Base-by-base conservation (phyloP, 2,329 filamentous ascomycete genomes). In the Fusarium caatingaense region DNA sequence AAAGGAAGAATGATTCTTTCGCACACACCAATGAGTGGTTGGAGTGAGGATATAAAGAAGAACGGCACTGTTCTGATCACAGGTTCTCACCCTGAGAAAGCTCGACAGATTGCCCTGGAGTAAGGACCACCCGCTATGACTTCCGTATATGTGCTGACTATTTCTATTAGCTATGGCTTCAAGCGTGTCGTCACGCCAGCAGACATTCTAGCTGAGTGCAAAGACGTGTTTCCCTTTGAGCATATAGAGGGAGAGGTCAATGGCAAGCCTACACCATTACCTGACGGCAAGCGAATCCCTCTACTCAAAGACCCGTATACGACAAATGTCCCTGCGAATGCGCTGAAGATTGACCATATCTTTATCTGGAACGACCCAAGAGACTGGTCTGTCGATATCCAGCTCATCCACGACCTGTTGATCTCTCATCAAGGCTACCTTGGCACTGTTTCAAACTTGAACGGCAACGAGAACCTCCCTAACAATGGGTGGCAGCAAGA, bases 351-450 rank as follows among this genome's bases (percentile, higher is more conserved):
- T 72, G 93, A 97, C 76, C 94, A 94, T 28, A 89, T 98, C 28
- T 92, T 98, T 75, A 92, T 98, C 9, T 98, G 95, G 86, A 97
- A 97, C 78, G 96, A 98, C 80, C 94, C 96, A 6, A 89, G 96
- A 59, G 96, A 99, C 83, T 99, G 96, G 96, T 94, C 92, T 1
- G 86, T 98, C 12, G 95, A 98, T 79, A 89, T 89, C 4, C 92
- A 97, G 77, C 83, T 98, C 73, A 91, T 98, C 60, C 77, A 92
- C 56, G 96, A 99, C 79, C 82, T 97, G 13, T 83, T 98, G 9
- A 85, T 97, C 42, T 97, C 94, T 1, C 84, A 88, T 20, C 75
- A 86, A n/a, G 96, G 96, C 20, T 88, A 93, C 60, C 78, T 97
- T 6, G 96, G 95, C 27, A 98, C 95, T 0, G 85, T 92, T 44